Conservation (phyloP, 345 rosid genomes). For the Populus pruinosa region DNA sequence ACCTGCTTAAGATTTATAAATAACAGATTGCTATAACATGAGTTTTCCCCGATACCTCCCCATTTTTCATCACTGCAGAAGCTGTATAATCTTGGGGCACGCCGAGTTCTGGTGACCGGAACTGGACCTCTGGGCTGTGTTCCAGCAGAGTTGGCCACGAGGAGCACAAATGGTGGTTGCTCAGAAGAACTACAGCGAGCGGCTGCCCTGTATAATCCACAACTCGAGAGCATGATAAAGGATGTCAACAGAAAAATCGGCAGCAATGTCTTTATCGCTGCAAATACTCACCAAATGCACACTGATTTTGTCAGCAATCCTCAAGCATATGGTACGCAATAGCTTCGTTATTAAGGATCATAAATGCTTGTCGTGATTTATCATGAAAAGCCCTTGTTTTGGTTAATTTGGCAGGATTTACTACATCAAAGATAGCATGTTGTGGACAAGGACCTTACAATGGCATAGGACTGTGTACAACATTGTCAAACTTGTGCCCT, state of each 20-base stretch:
- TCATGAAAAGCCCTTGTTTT: neutral
- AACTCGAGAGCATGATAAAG: conserved; percentile 31
- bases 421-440: conserved; percentile 15
- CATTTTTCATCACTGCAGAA: conserved; percentile 24
- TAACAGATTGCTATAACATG: neutral
- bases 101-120: conserved; percentile 50
- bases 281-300: conserved; percentile 39
- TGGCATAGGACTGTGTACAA: conserved; percentile 21
- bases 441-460: conserved; percentile 27
- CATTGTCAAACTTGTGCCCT: conserved; percentile 16
- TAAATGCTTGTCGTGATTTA: neutral
- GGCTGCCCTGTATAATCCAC: conserved; percentile 38
- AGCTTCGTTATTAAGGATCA: neutral
- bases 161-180: conserved; percentile 38
- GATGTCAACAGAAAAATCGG: conserved; percentile 26
- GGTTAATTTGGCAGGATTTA: conserved; percentile 11
- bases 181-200: conserved; percentile 40
- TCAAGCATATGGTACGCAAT: neutral
- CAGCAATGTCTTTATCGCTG: conserved; percentile 30
- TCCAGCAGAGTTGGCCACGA: conserved; percentile 45
- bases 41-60: neutral
- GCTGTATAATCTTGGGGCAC: conserved; percentile 38
- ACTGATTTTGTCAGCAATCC: conserved; percentile 31
- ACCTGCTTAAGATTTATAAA: too few species aligned
- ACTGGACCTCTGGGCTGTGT: conserved; percentile 54